A percentile compares a stretch with the other conserved stretches of the same genome.
Evolutionary conservation across 192 early-diverging fungal species (phyloP).

Genomic region (Linnemannia schmuckeri): DNA sequence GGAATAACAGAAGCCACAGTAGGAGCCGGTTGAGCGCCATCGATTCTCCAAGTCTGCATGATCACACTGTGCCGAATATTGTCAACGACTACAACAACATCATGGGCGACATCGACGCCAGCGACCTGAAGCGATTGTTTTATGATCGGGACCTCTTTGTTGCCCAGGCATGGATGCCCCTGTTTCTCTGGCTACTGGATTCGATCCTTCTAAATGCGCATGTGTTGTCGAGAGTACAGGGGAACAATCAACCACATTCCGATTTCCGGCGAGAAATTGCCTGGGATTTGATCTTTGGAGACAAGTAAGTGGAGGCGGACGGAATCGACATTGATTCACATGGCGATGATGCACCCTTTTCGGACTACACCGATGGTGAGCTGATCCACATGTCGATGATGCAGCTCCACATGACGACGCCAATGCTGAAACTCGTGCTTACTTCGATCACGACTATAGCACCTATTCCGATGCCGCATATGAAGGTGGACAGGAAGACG

Average conservation of each 20-base stretch:
- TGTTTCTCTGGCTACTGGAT: constrained; percentile 31
- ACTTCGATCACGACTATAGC: background rate
- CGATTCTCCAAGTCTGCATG: background rate
- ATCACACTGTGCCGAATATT: constrained; percentile 2
- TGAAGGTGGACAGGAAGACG: background rate
- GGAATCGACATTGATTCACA: no score
- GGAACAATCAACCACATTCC: background rate
- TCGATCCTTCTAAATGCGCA: constrained; percentile 4
- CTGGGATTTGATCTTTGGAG: background rate
- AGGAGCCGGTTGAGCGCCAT: no score
- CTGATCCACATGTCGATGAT: background rate
- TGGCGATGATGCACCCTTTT: no score
- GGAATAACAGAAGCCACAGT: background rate
- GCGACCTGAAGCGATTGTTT: constrained; percentile 26
- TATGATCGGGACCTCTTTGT: constrained; percentile 13
- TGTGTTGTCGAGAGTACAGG: background rate
- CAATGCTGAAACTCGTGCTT: background rate
- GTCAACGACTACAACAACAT: constrained; percentile 35
- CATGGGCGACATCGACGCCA: constrained; percentile 34
- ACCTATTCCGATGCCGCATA: no score
- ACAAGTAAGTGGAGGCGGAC: no score
- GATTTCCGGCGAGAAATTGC: constrained; percentile 11
- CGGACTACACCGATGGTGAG: no score
- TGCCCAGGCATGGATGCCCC: constrained; percentile 19
- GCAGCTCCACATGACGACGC: background rate